These are phyloP conservation scores for Moricandia moricandioides DNA, from an alignment of 345 rosid genomes.

Conservation along the genomic window DNA sequence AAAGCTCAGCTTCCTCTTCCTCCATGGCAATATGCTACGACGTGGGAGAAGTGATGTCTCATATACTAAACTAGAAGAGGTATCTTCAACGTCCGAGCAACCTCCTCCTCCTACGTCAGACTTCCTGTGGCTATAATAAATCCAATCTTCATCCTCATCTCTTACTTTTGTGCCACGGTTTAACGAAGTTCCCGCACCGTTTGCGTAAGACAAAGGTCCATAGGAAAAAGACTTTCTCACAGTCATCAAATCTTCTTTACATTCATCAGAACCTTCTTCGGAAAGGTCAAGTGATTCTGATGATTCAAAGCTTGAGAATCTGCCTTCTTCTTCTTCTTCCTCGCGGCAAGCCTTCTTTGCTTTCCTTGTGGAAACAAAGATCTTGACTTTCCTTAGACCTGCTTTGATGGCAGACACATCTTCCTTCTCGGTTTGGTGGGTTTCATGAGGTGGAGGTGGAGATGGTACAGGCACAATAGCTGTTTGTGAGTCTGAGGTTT, in stretches of 20 bases:
- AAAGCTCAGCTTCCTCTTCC: slow-evolving; percentile 50
- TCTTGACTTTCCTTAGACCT: slow-evolving; percentile 49
- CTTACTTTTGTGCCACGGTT: slow-evolving; percentile 22
- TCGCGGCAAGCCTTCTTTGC: slow-evolving; percentile 38
- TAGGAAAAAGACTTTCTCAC: slow-evolving; percentile 42
- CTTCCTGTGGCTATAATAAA: slow-evolving; percentile 46
- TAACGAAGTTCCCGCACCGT: slow-evolving; percentile 39
- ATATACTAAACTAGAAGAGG: slow-evolving; percentile 25
- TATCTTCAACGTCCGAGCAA: slow-evolving; percentile 35
- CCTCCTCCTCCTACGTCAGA: slow-evolving; percentile 35
- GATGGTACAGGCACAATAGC: slow-evolving; percentile 56
- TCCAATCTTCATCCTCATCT: slow-evolving; percentile 53
- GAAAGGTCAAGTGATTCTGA: slow-evolving; percentile 48
- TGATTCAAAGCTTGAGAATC: slow-evolving; percentile 41
- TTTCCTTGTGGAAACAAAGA: slow-evolving; percentile 40
- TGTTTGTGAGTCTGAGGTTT: slow-evolving; percentile 48
- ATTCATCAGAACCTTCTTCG: slow-evolving; percentile 30
- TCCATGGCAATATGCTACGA: slow-evolving; percentile 55
- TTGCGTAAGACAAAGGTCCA: slow-evolving; percentile 52
- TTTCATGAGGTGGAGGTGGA: slow-evolving; percentile 35
- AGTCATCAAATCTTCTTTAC: slow-evolving; percentile 34
- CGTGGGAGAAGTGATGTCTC: slow-evolving; percentile 41
- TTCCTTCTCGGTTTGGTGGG: slow-evolving; percentile 33
- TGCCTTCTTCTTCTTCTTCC: slow-evolving; percentile 37
- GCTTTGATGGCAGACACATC: slow-evolving; percentile 50